Conservation (phyloP, 176 grass and related monocot genomes). For the Themeda triandra region DNA sequence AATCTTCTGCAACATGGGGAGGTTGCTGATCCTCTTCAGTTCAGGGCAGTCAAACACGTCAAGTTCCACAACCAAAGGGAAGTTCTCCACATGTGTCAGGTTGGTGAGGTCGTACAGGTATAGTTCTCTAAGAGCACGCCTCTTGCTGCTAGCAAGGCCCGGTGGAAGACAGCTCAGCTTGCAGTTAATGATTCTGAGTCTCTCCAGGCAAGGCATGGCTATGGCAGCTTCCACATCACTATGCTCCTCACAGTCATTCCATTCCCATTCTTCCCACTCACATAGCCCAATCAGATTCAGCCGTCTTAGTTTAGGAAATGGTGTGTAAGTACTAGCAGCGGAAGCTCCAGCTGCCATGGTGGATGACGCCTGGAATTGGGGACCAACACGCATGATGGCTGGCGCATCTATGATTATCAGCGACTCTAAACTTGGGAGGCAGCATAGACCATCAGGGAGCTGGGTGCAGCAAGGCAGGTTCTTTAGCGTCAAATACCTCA, state of each 20-base stretch:
- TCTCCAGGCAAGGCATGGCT: background rate
- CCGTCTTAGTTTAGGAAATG: background rate
- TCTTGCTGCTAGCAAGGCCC: background rate
- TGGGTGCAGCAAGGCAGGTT: background rate
- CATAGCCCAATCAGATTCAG: accelerated
- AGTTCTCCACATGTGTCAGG: background rate
- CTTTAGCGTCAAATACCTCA: background rate
- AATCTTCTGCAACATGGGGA: background rate
- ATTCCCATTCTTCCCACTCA: conserved; percentile 23
- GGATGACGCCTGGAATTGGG: background rate
- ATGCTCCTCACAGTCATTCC: background rate
- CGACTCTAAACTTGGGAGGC: background rate
- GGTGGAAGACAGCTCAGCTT: background rate
- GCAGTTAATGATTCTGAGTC: accelerated
- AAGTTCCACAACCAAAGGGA: background rate
- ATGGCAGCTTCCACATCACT: background rate
- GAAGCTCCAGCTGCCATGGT: background rate
- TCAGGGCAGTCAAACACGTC: background rate
- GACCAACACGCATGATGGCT: background rate
- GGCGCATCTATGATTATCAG: accelerated
- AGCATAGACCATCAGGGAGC: background rate
- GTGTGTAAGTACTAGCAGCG: background rate
- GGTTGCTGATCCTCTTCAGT: background rate
- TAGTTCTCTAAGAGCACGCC: background rate
- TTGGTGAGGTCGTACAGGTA: background rate